Base-by-base conservation (phyloP, 768 basidiomycete species). In the Hygrocybe coccinea region DNA sequence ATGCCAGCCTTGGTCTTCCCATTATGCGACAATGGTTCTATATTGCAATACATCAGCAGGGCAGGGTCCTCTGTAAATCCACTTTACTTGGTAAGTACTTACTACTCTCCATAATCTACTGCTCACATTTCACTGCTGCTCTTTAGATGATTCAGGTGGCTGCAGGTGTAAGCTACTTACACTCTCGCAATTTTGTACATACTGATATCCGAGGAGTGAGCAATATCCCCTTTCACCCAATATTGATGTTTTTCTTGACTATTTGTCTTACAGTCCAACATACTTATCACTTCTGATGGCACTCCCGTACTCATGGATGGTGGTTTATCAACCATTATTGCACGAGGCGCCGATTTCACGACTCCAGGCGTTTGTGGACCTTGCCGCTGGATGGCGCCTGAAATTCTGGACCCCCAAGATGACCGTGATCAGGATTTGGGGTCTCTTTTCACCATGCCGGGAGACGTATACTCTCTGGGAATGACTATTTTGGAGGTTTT, bases 401-500 rank as follows among this genome's bases (percentile, higher is more conserved):
- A 59, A 37, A 12, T 59, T 33, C 22, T 59, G 5, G 50, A 51
- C 19, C 52, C 52, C 19, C 36, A 53, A 17, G 56, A 57, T 19
- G 52, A 45, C n/a, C 3, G 2, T 33, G 49, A 57, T 22, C n/a
- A 36, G 10, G 39, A 7, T 17, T 36, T 24, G 1, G n/a, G 14
- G 14, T 49, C 49, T 14, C 25, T 34, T 9, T 52, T 17, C 43
- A 57, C 51, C 3, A 34, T 41, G 5, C 8, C 36, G 19, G 44
- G 41, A 19, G 58, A 59, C 19, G 35, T 59, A 17, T 57, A 59
- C 41, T 22, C 58, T 15, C 35, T 57, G 29, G 56, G 49, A 4
- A 59, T 59, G 58, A 56, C 55, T 24, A 57, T 59, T 21, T 41
- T 57, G 21, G 56, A 57, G 41, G 56, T 57, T 6, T n/a, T 57